phyloP scores from a whole-genome alignment of 139 green algal genomes.

The Pleodorina starrii region DNA sequence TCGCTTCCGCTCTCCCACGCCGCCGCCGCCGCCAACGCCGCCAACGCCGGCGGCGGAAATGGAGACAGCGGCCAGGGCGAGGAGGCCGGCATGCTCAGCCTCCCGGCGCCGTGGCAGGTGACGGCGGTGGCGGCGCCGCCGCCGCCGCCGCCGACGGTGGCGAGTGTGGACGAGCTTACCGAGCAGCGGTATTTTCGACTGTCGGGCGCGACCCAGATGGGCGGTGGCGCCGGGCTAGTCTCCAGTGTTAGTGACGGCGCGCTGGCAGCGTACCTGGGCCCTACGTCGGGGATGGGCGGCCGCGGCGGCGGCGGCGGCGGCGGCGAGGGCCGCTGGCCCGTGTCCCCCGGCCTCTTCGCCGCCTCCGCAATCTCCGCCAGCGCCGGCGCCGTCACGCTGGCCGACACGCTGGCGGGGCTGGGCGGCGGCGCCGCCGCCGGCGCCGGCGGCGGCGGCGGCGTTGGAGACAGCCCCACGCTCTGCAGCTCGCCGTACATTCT shows the following conservation, averaged over 20 bases:
- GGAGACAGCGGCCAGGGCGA: not conserved
- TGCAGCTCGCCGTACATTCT: not conserved
- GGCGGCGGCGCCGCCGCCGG: not conserved
- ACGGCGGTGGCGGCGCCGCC: not conserved
- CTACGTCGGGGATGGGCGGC: no score
- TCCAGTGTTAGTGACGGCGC: constrained; percentile 32
- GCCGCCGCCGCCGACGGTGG: not conserved
- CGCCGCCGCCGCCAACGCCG: not conserved
- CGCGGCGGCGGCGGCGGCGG: not conserved
- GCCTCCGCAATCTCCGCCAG: not conserved
- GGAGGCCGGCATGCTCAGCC: not conserved
- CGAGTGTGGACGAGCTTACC: not conserved
- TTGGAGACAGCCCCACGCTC: not conserved
- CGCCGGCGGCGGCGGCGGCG: not conserved
- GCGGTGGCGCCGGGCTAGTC: not conserved
- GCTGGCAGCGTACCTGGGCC: not conserved
- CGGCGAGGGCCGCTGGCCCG: not conserved
- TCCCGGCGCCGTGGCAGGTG: not conserved
- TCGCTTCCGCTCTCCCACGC: not conserved
- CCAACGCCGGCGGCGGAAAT: not conserved
- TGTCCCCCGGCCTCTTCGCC: not conserved
- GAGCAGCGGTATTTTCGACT: not conserved
- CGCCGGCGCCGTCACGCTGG: not conserved
- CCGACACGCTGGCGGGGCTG: not conserved
- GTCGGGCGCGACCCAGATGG: not conserved